Base-by-base conservation (phyloP, 164 flowering plant species). In the Stephania yunnanensis region DNA sequence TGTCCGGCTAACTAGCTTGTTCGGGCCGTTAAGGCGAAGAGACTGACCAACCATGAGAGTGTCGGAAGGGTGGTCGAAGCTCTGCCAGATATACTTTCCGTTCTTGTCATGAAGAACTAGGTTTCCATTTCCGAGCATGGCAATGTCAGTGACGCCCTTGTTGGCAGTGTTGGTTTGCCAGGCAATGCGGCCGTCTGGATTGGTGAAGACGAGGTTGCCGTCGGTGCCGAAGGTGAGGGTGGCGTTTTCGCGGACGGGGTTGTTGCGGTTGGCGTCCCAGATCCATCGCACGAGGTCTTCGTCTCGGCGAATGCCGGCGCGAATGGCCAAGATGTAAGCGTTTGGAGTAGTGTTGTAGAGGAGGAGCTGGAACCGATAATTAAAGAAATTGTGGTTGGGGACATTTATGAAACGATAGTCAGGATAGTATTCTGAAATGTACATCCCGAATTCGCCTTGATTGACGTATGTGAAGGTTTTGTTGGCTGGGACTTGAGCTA, bases 391-490 rank as follows among this genome's bases (percentile, higher is more conserved):
- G 13, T 20, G 15, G 25, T 53, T 1, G 44, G 42, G 42, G 42
- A 36, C 42, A 0, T 46, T 36, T 25, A 79, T 45, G n/a, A 55
- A 22, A 0, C 89, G 85, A 30, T 86, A 88, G 63, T 42, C n/a
- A 10, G 77, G 86, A 65, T 61, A 82, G 29, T 88, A 90, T 63
- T 90, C 94, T 1, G 74, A 76, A 11, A 75, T 69, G 70, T 80
- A 82, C 3, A 50, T 71, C 0, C 86, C 90, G 42, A 86, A 83
- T 7, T 82, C 86, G 13, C 88, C 90, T 46, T 76, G 63, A 30
- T 86, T 88, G 13, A 85, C 83, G 30, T 17, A 80, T 63, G 76
- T 81, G 85, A 90, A 90, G 3, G 83, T 81, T 1, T 71, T 77
- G 0, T 83, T 78, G 15, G 78, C 9, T 13, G 89, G 89, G 17